Conservation (phyloP, 2,329 filamentous ascomycete genomes). For the Lanzia echinophila region DNA sequence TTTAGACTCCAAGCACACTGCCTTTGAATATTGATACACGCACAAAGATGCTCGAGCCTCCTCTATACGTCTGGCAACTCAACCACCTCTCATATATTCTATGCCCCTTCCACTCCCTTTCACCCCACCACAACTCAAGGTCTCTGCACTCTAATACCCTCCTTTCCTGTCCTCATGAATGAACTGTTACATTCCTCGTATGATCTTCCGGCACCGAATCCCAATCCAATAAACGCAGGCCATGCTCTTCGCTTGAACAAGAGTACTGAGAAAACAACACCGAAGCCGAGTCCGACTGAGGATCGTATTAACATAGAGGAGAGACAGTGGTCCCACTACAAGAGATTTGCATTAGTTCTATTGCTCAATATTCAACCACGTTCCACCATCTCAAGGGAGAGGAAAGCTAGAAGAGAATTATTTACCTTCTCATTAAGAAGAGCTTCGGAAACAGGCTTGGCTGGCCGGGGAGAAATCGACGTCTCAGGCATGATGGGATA, state of each 20-base stretch:
- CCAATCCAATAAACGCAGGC: slow-evolving; percentile 90
- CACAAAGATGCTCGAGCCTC: slow-evolving; percentile 1
- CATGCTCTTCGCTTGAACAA: slow-evolving; percentile 97
- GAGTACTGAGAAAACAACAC: slow-evolving; percentile 96
- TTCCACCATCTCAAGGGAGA: slow-evolving; percentile 16
- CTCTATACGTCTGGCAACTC: slow-evolving; percentile 1
- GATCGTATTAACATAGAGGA: slow-evolving; percentile 97
- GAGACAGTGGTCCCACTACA: slow-evolving; percentile 94
- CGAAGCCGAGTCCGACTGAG: slow-evolving; percentile 90
- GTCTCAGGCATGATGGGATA: slow-evolving; percentile 25
- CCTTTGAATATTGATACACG: slow-evolving; percentile 23
- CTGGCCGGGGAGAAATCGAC: slow-evolving; percentile 50
- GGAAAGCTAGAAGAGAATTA: slow-evolving; percentile 8
- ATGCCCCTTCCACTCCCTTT: slow-evolving; percentile 13
- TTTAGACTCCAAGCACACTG: not conserved
- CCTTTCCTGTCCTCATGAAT: slow-evolving; percentile 28
- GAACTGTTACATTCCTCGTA: slow-evolving; percentile 89
- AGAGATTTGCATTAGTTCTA: slow-evolving; percentile 7
- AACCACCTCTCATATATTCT: not conserved
- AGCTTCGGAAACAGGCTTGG: slow-evolving; percentile 87
- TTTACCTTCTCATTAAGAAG: slow-evolving; percentile 96
- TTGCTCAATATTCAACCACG: not conserved
- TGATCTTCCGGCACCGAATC: slow-evolving; percentile 91
- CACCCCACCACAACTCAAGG: slow-evolving; percentile 15
- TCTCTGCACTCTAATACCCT: slow-evolving; percentile 26